Conservation (phyloP, 768 basidiomycete genomes). For the Kwoniella dejecticola region DNA sequence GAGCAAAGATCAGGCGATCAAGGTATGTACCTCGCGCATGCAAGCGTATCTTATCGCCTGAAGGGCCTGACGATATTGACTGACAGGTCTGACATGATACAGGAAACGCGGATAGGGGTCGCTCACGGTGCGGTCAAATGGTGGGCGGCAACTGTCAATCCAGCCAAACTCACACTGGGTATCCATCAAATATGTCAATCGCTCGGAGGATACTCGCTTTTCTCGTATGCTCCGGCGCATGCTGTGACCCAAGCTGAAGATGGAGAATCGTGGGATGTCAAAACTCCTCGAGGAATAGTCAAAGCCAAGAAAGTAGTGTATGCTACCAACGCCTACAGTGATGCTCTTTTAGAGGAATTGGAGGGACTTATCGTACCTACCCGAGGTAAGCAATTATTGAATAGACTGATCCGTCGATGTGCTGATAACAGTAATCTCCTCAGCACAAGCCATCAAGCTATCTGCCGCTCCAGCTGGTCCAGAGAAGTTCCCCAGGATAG, state of each 20-base stretch:
- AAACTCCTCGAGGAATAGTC: constrained; percentile 70
- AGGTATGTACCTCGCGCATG: too few species aligned
- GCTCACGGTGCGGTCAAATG: constrained; percentile 32
- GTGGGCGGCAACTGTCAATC: constrained; percentile 40
- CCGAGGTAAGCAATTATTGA: constrained; percentile 32
- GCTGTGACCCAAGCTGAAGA: constrained; percentile 16
- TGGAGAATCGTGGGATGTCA: constrained; percentile 60
- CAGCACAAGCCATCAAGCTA: constrained; percentile 43
- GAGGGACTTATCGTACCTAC: constrained; percentile 39
- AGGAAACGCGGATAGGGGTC: constrained; percentile 15
- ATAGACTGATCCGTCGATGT: not conserved
- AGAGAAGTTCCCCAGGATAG: constrained; percentile 32
- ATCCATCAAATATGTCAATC: constrained; percentile 26
- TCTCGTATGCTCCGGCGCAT: constrained; percentile 49
- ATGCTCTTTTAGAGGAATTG: constrained; percentile 73
- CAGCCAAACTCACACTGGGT: constrained; percentile 33
- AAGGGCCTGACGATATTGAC: not conserved
- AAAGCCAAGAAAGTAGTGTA: constrained; percentile 70
- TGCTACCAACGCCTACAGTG: constrained; percentile 82
- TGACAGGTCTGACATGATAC: not conserved
- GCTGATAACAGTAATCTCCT: not conserved
- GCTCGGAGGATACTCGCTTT: constrained; percentile 33
- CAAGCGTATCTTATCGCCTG: constrained; percentile 8
- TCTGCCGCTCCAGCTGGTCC: constrained; percentile 32
- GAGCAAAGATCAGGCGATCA: constrained; percentile 15